These are phyloP conservation scores for Diplogelasinospora grovesii DNA, from an alignment of 495 filamentous ascomycete genomes.

Conservation along the genomic window DNA sequence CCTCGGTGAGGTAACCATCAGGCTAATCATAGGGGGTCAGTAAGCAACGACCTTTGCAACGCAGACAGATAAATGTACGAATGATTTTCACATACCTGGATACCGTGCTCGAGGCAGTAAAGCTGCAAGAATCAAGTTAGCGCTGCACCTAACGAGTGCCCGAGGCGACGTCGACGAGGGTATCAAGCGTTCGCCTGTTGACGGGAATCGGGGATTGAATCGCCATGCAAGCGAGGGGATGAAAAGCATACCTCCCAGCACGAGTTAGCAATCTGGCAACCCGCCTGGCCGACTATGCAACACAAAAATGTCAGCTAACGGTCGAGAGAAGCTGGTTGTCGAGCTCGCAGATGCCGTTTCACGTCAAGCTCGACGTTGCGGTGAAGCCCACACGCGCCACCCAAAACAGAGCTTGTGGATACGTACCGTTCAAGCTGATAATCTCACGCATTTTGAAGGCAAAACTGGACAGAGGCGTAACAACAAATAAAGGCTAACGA, in stretches of 20 bases:
- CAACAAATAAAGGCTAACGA: conserved; percentile 15
- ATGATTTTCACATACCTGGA: conserved; percentile 94
- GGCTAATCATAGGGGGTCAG: conserved; percentile 51
- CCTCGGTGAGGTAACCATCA: conserved; percentile 97
- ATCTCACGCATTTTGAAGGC: conserved; percentile 89
- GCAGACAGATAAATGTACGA: too few species aligned
- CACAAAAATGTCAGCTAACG: conserved; percentile 31
- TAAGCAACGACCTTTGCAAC: conserved; percentile 40
- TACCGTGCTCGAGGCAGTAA: conserved; percentile 99
- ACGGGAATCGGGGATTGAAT: background rate
- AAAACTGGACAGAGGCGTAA: conserved; percentile 13
- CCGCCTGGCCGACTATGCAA: conserved; percentile 90
- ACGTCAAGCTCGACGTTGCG: conserved; percentile 18
- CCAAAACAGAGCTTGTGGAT: conserved; percentile 9
- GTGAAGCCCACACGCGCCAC: conserved; percentile 30
- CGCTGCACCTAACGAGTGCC: too few species aligned
- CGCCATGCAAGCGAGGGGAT: background rate
- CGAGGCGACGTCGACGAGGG: too few species aligned
- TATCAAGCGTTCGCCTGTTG: too few species aligned
- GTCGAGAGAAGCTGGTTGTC: background rate
- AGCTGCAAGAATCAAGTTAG: conserved; percentile 60
- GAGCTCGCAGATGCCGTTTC: background rate
- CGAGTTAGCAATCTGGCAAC: conserved; percentile 99
- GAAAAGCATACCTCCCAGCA: conserved; percentile 92
- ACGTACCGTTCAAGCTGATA: conserved; percentile 96